Conservation (phyloP, 768 basidiomycete species). For the Mycena amicta region DNA sequence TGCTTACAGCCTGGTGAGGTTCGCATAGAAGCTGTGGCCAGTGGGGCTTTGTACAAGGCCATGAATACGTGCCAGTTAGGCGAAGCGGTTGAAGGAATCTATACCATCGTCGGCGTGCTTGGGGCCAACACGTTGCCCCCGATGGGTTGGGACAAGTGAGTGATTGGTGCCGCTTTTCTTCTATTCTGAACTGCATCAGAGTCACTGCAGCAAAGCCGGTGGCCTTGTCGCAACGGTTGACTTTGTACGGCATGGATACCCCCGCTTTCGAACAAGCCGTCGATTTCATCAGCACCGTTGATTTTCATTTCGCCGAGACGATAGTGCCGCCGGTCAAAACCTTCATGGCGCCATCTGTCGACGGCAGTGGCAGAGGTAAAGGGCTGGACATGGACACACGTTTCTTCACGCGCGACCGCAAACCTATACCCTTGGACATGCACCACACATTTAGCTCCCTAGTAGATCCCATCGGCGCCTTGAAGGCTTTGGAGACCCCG, state of each 20-base stretch:
- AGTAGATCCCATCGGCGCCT: not conserved
- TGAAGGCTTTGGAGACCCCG: not conserved
- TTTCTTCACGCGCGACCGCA: not conserved
- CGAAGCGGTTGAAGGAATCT: not conserved
- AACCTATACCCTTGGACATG: not conserved
- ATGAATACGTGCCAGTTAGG: not conserved
- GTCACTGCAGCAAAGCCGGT: too few species aligned
- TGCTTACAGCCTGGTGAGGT: too few species aligned
- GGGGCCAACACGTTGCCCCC: not conserved
- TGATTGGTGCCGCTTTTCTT: not conserved
- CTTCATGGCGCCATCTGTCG: too few species aligned
- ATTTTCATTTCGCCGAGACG: too few species aligned
- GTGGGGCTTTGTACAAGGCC: not conserved
- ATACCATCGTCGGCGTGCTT: not conserved
- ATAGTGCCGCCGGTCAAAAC: too few species aligned
- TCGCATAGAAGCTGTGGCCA: too few species aligned
- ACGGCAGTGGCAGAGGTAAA: too few species aligned
- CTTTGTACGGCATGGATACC: too few species aligned
- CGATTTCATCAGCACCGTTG: too few species aligned
- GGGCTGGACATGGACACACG: not conserved
- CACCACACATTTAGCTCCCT: not conserved
- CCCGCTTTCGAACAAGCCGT: too few species aligned
- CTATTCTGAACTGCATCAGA: too few species aligned
- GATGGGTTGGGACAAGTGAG: not conserved
- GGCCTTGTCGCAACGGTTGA: too few species aligned